Conservation (phyloP, 164 flowering plant genomes). For the Dillenia turbinata region DNA sequence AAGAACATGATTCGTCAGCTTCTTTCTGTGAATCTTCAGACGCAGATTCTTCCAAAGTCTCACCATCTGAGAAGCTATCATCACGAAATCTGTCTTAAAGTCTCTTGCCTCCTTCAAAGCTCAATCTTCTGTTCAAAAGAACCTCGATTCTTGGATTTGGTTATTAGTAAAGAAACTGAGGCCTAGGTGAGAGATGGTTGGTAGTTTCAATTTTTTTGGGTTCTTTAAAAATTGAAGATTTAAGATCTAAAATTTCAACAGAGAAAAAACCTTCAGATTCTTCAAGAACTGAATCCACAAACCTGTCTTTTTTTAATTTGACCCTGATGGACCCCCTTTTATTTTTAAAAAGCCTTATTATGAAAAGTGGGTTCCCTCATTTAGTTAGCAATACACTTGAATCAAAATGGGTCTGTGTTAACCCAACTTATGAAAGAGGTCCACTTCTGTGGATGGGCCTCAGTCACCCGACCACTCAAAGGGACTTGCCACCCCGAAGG, state of each 20-base stretch:
- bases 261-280: constrained; percentile 2
- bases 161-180: constrained; percentile 68
- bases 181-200: constrained; percentile 77
- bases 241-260: neutral
- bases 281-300: constrained; percentile 3
- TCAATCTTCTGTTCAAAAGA: constrained; percentile 22
- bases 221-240: neutral
- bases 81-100: constrained; percentile 42
- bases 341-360: too few species aligned
- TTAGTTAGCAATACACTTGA: too few species aligned
- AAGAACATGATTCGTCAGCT: constrained; percentile 15
- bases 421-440: too few species aligned
- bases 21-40: constrained; percentile 25
- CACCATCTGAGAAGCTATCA: constrained; percentile 45
- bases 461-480: too few species aligned
- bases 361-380: too few species aligned
- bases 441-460: too few species aligned
- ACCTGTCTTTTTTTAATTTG: constrained; percentile 9
- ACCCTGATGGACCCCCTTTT: too few species aligned
- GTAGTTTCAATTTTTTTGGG: constrained; percentile 13
- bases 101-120: constrained; percentile 10
- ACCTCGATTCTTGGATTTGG: constrained; percentile 50
- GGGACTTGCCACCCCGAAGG: too few species aligned
- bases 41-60: constrained; percentile 30
- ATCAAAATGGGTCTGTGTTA: too few species aligned